Percentiles rank a stretch among this genome's conserved stretches.
Evolutionary conservation across 768 basidiomycete genomes (phyloP).

Genomic region (Russula griseocarnosa): DNA sequence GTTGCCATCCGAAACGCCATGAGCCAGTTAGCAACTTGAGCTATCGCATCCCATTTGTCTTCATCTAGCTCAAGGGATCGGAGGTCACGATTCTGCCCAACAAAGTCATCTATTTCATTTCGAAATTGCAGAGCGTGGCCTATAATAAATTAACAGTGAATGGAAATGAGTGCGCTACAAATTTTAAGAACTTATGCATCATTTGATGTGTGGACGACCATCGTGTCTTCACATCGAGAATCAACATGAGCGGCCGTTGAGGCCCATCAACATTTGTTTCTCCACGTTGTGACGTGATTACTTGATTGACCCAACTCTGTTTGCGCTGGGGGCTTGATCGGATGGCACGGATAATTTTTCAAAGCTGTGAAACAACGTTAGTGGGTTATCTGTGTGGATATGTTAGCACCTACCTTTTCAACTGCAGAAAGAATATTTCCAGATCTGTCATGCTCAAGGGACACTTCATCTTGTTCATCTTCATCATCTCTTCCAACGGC

Average conservation of each 20-base stretch:
- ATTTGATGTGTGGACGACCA: conserved; percentile 2
- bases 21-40: background rate
- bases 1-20: background rate
- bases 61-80: background rate
- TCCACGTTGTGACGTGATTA: no score
- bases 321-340: background rate
- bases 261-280: no score
- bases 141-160: background rate
- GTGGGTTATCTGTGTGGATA: no score
- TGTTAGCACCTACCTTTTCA: background rate
- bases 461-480: background rate
- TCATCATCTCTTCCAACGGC: background rate
- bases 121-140: background rate
- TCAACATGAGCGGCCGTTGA: background rate
- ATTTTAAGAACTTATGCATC: background rate
- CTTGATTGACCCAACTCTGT: background rate
- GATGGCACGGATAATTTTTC: background rate
- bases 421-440: background rate
- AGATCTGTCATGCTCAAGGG: no score
- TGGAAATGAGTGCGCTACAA: no score
- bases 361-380: background rate
- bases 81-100: background rate
- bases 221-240: background rate
- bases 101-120: background rate
- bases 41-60: background rate